phyloP scores from a whole-genome alignment of 208 protist species.

The Plasmodiophora brassicae region DNA sequence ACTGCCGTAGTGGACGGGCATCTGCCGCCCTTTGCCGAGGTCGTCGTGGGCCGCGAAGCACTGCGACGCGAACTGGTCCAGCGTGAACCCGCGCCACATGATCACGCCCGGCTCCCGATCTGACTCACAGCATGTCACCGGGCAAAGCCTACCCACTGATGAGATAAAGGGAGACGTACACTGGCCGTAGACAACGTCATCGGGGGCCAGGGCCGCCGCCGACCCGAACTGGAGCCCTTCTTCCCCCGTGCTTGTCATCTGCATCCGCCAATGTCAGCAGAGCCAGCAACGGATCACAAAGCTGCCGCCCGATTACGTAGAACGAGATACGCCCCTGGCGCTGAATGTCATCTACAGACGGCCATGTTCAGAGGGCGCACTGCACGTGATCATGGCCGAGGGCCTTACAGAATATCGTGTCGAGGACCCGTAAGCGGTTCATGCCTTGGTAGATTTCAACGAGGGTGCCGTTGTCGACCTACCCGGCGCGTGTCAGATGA shows the following conservation, averaged over 20 bases:
- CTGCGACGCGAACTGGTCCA: constrained; percentile 84
- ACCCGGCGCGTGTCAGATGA: not conserved
- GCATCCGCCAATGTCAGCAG: not conserved
- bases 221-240: constrained; percentile 78
- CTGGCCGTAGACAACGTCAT: constrained; percentile 83
- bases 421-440: constrained; percentile 1
- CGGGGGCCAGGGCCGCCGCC: constrained; percentile 73
- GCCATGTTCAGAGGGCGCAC: not conserved
- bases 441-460: constrained; percentile 38
- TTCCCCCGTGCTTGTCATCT: constrained; percentile 68
- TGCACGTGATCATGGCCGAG: not conserved
- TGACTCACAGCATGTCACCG: not conserved
- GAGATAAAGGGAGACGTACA: constrained; percentile 54
- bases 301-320: no score
- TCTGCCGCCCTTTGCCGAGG: constrained; percentile 82
- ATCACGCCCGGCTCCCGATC: constrained; percentile 63
- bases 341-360: constrained; percentile 51
- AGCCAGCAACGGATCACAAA: no score
- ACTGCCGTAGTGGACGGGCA: constrained; percentile 94
- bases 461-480: not conserved
- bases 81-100: constrained; percentile 75
- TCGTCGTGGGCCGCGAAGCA: constrained; percentile 78
- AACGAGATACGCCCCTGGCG: constrained; percentile 90
- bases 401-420: constrained; percentile 33
- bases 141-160: not conserved